Evolutionary conservation across 768 basidiomycete genomes (phyloP).

Genomic region (Hirschioporus abietinus): DNA sequence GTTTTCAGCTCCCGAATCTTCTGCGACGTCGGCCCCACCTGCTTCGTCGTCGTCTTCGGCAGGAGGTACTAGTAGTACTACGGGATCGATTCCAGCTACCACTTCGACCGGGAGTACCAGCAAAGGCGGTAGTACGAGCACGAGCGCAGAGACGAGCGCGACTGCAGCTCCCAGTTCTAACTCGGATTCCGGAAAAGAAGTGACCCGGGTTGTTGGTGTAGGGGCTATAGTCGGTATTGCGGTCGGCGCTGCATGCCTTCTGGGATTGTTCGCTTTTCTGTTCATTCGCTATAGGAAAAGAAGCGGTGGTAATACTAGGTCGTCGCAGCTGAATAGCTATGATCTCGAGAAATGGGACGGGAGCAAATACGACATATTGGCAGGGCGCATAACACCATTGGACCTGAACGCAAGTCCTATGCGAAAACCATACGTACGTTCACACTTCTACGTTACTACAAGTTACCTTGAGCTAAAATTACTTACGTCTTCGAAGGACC

Average conservation of each 20-base stretch:
- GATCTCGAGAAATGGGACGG: background rate
- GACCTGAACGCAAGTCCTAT: background rate
- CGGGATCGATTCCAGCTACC: background rate
- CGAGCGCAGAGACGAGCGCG: background rate
- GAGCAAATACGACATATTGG: background rate
- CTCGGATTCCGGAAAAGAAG: background rate
- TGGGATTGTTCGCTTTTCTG: background rate
- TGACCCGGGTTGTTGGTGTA: background rate
- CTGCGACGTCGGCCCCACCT: conserved; percentile 27
- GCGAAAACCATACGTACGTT: background rate
- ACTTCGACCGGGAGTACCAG: background rate
- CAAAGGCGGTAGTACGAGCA: background rate
- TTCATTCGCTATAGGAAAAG: background rate
- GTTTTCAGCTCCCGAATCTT: conserved; percentile 34
- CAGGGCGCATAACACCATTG: background rate
- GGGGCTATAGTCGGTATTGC: background rate
- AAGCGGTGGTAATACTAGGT: background rate
- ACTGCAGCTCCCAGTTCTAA: background rate
- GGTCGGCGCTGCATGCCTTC: background rate
- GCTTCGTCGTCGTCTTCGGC: conserved; percentile 3
- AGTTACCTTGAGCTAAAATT: background rate
- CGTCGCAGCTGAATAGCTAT: background rate
- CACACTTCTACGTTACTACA: background rate
- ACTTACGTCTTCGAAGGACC: background rate
- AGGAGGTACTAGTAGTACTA: background rate